Evolutionary conservation across 2,329 filamentous ascomycete genomes (phyloP), one percentile per base, ranked within the genome.

Genomic region (Neofusicoccum sp.): DNA sequence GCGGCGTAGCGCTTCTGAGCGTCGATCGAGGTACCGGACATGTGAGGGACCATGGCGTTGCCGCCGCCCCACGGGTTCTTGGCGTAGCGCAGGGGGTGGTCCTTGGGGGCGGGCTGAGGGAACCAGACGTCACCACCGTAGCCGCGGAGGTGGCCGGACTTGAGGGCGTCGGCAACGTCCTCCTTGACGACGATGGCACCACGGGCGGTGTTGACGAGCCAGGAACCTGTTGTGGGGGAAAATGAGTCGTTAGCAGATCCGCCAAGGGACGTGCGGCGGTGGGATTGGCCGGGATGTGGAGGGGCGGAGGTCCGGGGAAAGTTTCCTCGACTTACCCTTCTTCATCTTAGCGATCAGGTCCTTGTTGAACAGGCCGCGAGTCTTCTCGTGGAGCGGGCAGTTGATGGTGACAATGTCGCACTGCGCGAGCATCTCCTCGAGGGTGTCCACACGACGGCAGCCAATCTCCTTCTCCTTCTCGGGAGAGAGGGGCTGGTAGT

Each of bases 121-220:
- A 92, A 96, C 93, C 93, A 98, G 71, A 95, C 90, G 69, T 95
- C 90, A 72, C 90, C 90, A 66, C 82, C 91, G 81, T 96, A 96
- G 68, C 91, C 91, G 72, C 89, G 88, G 73, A 96, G 89, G 78
- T 98, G 93, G 71, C 95, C 95, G 34, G 84, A 86, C 84, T 93
- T 91, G 76, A 99, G 86, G 53, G 95, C 95, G 30, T 89, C 93
- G 65, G 95, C 95, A 61, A 99, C 95, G 70, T 98, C 95, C 81
- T 98, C 93, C 87, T 98, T 98, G 81, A 98, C 93, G 70, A 99
- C 93, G 75, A 99, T 99, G 78, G 95, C 95, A 72, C 95, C 95
- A 77, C 95, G 95, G 69, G 95, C 95, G 34, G 95, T 99, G 89
- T 99, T 99, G 82, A 99, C 82, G 75, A 99, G 89, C 91, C 95